Percentiles rank a stretch among this genome's conserved stretches.
Conservation (phyloP, 2,329 filamentous ascomycete genomes). For the Coniochaeta hoffmannii region DNA sequence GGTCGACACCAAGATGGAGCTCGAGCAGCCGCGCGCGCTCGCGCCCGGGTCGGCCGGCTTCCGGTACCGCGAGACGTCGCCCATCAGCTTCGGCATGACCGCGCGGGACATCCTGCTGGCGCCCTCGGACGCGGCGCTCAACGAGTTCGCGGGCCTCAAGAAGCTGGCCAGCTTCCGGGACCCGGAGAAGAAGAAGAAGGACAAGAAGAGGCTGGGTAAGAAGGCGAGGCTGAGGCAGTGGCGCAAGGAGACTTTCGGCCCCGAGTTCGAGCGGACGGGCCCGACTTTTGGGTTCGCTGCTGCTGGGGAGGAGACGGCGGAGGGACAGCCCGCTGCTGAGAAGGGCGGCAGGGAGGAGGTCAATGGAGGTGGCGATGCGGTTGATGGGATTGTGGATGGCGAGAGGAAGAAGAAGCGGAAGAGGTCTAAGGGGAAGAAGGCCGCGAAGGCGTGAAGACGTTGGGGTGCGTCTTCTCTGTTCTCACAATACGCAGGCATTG, state of each 20-base stretch:
- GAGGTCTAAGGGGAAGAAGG: constrained; percentile 25
- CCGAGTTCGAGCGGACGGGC: constrained; percentile 47
- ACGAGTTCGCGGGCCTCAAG: constrained; percentile 88
- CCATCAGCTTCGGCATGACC: constrained; percentile 82
- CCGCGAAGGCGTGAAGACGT: constrained; percentile 19
- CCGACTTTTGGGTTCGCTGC: constrained; percentile 48
- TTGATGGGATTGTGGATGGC: constrained; percentile 14
- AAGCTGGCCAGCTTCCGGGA: constrained; percentile 90
- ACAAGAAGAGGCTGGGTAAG: constrained; percentile 84
- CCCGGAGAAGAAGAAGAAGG: constrained; percentile 78
- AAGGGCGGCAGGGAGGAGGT: constrained; percentile 19
- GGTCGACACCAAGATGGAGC: constrained; percentile 72
- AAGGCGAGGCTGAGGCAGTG: constrained; percentile 86
- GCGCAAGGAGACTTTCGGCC: constrained; percentile 59
- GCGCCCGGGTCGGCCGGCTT: constrained; percentile 46
- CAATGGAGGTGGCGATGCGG: background rate
- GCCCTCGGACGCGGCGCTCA: constrained; percentile 76
- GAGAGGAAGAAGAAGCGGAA: constrained; percentile 22
- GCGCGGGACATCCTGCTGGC: constrained; percentile 83
- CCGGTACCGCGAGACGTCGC: constrained; percentile 91
- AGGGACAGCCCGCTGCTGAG: constrained; percentile 5
- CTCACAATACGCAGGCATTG: background rate
- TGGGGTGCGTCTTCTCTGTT: constrained; percentile 2
- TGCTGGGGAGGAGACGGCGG: constrained; percentile 9
- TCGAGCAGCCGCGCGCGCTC: constrained; percentile 58